Evolutionary conservation across 2,329 filamentous ascomycete species (phyloP).

Genomic region (Alternaria viburni): DNA sequence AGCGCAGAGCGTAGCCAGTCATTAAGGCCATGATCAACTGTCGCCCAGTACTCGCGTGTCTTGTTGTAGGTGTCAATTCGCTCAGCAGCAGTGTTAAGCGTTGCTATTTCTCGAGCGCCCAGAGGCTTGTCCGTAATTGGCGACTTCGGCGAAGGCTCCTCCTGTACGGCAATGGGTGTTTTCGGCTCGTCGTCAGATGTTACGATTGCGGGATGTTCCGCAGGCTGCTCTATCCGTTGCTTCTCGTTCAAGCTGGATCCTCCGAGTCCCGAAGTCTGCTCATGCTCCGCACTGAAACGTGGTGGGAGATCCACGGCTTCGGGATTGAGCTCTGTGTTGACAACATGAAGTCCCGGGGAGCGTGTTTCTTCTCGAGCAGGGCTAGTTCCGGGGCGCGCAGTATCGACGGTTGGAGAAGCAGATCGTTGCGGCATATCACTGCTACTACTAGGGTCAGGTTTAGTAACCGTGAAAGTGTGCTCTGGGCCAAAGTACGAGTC

Average conservation of each 20-base stretch:
- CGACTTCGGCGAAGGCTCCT: conserved; percentile 28
- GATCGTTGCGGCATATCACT: conserved; percentile 19
- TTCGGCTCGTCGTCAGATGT: conserved; percentile 15
- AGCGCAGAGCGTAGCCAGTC: conserved; percentile 62
- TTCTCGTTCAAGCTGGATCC: conserved; percentile 12
- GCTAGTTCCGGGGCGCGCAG: conserved; percentile 20
- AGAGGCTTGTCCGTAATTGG: conserved; percentile 47
- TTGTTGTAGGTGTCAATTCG: conserved; percentile 77
- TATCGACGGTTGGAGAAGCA: conserved; percentile 23
- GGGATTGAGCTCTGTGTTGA: conserved; percentile 49
- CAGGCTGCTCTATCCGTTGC: conserved; percentile 8
- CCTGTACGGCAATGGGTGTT: conserved; percentile 20
- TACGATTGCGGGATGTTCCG: neutral
- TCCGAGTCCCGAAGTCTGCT: conserved; percentile 18
- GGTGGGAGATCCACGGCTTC: conserved; percentile 48
- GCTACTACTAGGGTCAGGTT: conserved; percentile 29
- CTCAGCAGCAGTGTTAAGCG: conserved; percentile 68
- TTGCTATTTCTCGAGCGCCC: conserved; percentile 79
- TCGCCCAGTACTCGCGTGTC: conserved; percentile 72
- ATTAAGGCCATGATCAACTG: conserved; percentile 75
- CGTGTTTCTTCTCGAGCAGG: conserved; percentile 30
- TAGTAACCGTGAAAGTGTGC: conserved; percentile 29
- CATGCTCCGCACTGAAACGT: conserved; percentile 34
- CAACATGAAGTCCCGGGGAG: conserved; percentile 50
- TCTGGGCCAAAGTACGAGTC: conserved; percentile 38